Conservation (phyloP, 192 early-diverging fungal species). For the Coemansia guatemalensis region DNA sequence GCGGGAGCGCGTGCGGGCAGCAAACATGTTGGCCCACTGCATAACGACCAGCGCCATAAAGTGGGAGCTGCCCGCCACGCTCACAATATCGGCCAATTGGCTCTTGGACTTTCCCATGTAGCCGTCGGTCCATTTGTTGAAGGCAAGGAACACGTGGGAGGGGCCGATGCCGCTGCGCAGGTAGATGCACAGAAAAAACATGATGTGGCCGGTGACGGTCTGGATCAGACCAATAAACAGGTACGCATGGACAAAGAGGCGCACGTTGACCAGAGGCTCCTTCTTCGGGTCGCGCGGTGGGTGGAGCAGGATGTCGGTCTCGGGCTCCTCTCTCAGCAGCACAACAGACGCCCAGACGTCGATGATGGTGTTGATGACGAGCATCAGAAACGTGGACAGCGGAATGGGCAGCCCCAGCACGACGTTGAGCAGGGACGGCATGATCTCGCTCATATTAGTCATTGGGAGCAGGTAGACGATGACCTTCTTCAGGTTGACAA, state of each 20-base stretch:
- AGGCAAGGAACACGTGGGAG: conserved; percentile 57
- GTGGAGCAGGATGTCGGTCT: conserved; percentile 68
- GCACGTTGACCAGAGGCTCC: conserved; percentile 65
- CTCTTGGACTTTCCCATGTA: conserved; percentile 56
- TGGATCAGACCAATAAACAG: conserved; percentile 73
- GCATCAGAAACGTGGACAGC: conserved; percentile 77
- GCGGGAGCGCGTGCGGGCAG: conserved; percentile 39
- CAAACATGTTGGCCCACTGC: conserved; percentile 57
- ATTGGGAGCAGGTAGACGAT: conserved; percentile 80
- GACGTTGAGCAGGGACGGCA: conserved; percentile 74
- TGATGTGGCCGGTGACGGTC: conserved; percentile 63
- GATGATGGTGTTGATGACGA: conserved; percentile 66
- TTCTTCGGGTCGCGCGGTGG: conserved; percentile 69
- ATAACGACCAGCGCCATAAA: conserved; percentile 52
- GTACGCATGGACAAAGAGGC: conserved; percentile 75
- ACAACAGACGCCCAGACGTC: conserved; percentile 64
- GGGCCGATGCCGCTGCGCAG: conserved; percentile 59
- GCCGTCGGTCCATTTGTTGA: conserved; percentile 57
- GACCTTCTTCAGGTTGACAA: conserved; percentile 87
- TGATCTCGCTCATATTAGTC: conserved; percentile 72
- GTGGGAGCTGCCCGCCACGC: conserved; percentile 37
- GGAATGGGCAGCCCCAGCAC: conserved; percentile 80
- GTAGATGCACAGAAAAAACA: conserved; percentile 72
- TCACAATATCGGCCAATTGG: conserved; percentile 42
- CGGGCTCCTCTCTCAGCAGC: conserved; percentile 76